Evolutionary conservation across 169 alveolate species (phyloP), one percentile per base, ranked within the genome.

Genomic region (Plasmodium blacklocki): DNA sequence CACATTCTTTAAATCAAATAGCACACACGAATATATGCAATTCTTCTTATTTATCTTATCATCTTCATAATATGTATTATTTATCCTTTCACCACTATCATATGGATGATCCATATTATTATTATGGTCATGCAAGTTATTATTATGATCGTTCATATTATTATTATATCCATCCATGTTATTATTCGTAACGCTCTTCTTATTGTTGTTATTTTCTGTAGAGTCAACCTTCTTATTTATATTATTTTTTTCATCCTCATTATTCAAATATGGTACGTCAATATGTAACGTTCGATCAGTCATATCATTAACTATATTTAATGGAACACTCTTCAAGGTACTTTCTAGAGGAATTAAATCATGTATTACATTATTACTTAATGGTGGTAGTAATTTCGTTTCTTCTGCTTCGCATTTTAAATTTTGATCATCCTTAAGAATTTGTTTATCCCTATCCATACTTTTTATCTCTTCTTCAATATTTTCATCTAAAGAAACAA

Each of bases 1-100:
- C 4, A 78, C 7, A 66, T 78, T 78, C 47, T 26, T 63, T 45
- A 78, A 78, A 59, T 52, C 26, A 26, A 64, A 78, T 66, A 66
- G 15, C 32, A 68, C 89, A 50, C 89, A 78, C n/a, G 59, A 64
- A 29, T 60, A 59, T 15, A 74, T 52, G 15, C 63, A 18, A 67
- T 26, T 18, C 14, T 21, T 18, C 9, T 74, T 50, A 47, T 32
- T 56, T 14, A 56, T 9, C 15, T 21, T 39, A 39, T 39, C 47
- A 39, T 39, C 47, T 39, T 39, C 47, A 39, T 39, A 39, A 39
- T 39, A 39, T 32, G 1, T 60, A 21, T 39, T 29, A 39, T 74
- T 74, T 50, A 52, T n/a, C 15, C 47, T 64, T 60, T 18, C 23
- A 39, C 47, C 47, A 39, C 9, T 39, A 39, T 39, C 9, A 39